Evolutionary conservation across 2,329 filamentous ascomycete genomes (phyloP).

Genomic region (Alternaria longipes): DNA sequence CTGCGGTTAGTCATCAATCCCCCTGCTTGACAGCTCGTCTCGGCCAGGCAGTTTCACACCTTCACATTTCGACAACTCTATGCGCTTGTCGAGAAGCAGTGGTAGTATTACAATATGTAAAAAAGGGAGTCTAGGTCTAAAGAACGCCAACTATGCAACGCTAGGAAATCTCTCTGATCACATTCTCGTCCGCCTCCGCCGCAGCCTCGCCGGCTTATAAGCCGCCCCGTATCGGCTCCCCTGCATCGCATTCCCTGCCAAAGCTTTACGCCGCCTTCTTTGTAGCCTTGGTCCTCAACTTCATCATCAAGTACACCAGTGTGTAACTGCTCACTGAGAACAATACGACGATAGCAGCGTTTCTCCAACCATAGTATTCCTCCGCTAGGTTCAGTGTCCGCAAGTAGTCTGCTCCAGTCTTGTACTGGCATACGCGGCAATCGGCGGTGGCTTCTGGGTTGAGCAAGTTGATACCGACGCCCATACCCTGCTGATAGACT

Average conservation of each 20-base stretch:
- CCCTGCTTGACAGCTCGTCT: not conserved
- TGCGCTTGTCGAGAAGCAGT: not conserved
- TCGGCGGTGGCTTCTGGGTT: conserved; percentile 66
- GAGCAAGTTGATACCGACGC: conserved; percentile 58
- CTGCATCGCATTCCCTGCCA: no score
- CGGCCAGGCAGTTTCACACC: not conserved
- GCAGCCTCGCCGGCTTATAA: no score
- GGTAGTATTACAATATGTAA: not conserved
- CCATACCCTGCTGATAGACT: conserved; percentile 61
- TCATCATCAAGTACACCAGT: conserved; percentile 56
- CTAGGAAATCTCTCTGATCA: not conserved
- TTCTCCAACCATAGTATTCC: conserved; percentile 72
- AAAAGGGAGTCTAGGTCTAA: not conserved
- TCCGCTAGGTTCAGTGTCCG: conserved; percentile 66
- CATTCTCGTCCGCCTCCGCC: no score
- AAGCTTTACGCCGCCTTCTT: not conserved
- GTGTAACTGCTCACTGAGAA: conserved; percentile 65
- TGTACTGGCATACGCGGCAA: conserved; percentile 70
- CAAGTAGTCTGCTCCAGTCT: conserved; percentile 67
- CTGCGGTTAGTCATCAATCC: not conserved
- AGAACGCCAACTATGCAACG: not conserved
- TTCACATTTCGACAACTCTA: not conserved
- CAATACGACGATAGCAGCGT: conserved; percentile 67
- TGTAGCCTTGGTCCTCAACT: conserved; percentile 50
- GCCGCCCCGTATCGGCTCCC: no score